Percentiles rank a stretch among this genome's conserved stretches.
Conservation (phyloP, 2,329 filamentous ascomycete genomes). For the Fusarium subtropicale region DNA sequence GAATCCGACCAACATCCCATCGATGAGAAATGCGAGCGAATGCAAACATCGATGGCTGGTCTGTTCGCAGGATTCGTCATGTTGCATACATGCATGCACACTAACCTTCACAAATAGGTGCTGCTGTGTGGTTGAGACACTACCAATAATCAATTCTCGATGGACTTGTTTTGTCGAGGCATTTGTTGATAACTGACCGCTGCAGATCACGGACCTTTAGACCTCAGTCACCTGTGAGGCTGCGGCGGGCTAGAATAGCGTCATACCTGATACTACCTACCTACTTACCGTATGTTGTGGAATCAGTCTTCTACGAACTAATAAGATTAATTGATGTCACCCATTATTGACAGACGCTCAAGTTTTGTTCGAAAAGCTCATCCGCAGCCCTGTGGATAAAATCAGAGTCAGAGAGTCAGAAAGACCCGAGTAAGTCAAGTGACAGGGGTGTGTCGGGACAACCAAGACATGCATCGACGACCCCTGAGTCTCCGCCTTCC, state of each 20-base stretch:
- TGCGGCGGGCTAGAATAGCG: slow-evolving; percentile 19
- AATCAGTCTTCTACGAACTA: slow-evolving; percentile 9
- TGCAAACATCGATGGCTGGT: slow-evolving; percentile 12
- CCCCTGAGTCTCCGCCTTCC: slow-evolving; percentile 36
- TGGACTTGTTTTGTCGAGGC: neutral
- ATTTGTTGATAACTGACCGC: slow-evolving; percentile 7
- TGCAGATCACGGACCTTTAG: slow-evolving; percentile 17
- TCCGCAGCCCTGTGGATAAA: slow-evolving; percentile 22
- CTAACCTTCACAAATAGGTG: slow-evolving; percentile 2
- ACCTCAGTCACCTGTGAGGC: slow-evolving; percentile 3
- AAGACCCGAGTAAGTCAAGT: neutral
- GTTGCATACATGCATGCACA: slow-evolving; percentile 8
- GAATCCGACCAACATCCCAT: slow-evolving; percentile 12
- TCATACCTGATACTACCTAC: slow-evolving; percentile 34
- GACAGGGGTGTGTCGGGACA: slow-evolving; percentile 33
- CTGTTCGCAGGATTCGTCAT: slow-evolving; percentile 24
- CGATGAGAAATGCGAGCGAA: slow-evolving; percentile 4
- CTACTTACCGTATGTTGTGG: neutral
- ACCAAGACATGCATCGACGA: slow-evolving; percentile 37
- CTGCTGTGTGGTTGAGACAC: slow-evolving; percentile 22
- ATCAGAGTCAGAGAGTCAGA: slow-evolving; percentile 17
- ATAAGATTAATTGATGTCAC: slow-evolving; percentile 12
- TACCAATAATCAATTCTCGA: slow-evolving; percentile 23
- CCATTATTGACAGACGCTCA: neutral
- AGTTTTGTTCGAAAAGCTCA: neutral